Evolutionary conservation across 176 grass and related monocot genomes (phyloP), one percentile per base, ranked within the genome.

Genomic region (Avena insularis): DNA sequence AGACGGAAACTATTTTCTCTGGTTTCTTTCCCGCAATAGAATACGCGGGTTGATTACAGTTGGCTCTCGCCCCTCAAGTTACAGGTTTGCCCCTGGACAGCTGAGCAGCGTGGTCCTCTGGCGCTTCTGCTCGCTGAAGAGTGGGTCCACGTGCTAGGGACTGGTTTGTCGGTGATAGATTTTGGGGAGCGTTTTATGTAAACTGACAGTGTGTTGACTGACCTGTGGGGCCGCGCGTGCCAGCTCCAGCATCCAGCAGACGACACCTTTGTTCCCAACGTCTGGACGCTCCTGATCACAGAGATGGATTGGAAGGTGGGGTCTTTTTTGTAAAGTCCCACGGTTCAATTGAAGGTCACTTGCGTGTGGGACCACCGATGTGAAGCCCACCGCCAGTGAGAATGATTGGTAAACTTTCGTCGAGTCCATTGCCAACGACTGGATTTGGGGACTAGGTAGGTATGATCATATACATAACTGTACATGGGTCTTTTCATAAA

Each of bases 81-180:
- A 89, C 87, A 0, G 29, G 11, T 17, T 45, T 89, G 55, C 65
- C 81, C 82, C 65, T 79, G 38, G 61, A 16, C 21, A 60, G 80
- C 79, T 36, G 69, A 12, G 23, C 60, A 1, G 25, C 3, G 35
- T 17, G 11, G 1, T 65, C 21, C 13, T 9, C 23, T 64, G 19
- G 9, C 46, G 57, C 20, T 35, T 50, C 7, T 47, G 0, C 35
- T 66, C 48, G 23, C 71, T 77, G 60, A 6, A 0, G 2, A 0
- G 49, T 33, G 16, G 71, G 86, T 1, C 71, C 86, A 12, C 0
- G 1, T 1, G 21, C 35, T 21, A 70, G 67, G 14, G 29, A 19
- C 6, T 2, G 15, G 3, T 35, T 9, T 71, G 64, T 46, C 19
- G 31, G 40, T 11, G 51, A 0, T 12, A 6, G 71, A 33, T 72